A percentile compares a stretch with the other conserved stretches of the same genome.
These are phyloP conservation scores for Marchantia polymorpha DNA, from an alignment of 225 moss, liverwort and hornwort species.

Conservation along the genomic window DNA sequence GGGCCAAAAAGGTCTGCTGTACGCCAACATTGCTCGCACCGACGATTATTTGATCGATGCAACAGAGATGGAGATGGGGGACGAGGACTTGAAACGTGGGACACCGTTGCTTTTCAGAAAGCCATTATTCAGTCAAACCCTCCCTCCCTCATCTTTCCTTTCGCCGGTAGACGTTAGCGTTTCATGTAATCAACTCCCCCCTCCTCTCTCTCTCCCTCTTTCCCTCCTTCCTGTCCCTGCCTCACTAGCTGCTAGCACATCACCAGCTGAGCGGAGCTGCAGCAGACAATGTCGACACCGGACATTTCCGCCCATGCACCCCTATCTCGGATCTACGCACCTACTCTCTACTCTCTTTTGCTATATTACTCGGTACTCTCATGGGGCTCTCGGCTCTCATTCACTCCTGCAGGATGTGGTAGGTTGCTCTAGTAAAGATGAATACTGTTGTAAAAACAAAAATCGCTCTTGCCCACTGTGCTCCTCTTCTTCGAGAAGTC, in stretches of 20 bases:
- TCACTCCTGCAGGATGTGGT: too few species aligned
- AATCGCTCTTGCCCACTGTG: not conserved
- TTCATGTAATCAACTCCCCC: not conserved
- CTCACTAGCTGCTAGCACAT: too few species aligned
- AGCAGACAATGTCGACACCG: not conserved
- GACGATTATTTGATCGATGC: not conserved
- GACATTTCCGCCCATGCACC: too few species aligned
- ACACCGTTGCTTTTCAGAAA: slow-evolving; percentile 14
- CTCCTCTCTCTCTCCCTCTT: not conserved
- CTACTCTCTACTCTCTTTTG: not conserved
- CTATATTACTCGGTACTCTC: not conserved
- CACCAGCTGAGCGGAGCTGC: too few species aligned
- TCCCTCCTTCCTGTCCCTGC: too few species aligned
- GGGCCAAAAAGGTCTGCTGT: not conserved
- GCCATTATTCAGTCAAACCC: not conserved
- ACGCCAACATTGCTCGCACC: slow-evolving; percentile 6
- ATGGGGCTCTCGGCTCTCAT: not conserved
- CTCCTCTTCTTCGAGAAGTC: not conserved
- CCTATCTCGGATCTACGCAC: not conserved
- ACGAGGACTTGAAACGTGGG: slow-evolving; percentile 1
- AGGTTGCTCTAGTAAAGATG: not conserved
- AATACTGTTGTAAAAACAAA: not conserved
- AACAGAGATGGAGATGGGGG: not conserved
- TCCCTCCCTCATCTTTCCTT: slow-evolving; percentile 4
- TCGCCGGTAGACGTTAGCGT: slow-evolving; percentile 1